phyloP scores from a whole-genome alignment of 2,329 filamentous ascomycete genomes.

The Colletotrichum siamense region DNA sequence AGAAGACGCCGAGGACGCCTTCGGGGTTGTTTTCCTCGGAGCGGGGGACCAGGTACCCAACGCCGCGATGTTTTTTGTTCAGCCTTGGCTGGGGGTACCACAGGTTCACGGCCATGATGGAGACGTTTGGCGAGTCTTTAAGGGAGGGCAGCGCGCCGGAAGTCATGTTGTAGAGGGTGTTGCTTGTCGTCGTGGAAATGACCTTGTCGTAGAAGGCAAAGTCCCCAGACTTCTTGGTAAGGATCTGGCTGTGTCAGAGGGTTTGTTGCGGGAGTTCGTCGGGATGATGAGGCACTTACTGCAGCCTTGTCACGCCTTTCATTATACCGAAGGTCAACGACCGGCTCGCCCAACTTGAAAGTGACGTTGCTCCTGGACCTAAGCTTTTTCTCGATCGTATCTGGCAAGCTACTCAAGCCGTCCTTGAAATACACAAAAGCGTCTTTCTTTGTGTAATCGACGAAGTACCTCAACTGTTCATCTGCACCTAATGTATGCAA shows the following conservation, averaged over 20 bases:
- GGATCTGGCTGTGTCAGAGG: slow-evolving; percentile 32
- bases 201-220: slow-evolving; percentile 57
- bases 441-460: slow-evolving; percentile 8
- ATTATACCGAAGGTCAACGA: slow-evolving; percentile 52
- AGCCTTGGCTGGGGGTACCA: slow-evolving; percentile 75
- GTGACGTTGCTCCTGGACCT: slow-evolving; percentile 61
- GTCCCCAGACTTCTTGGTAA: slow-evolving; percentile 24
- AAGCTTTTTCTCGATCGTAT: slow-evolving; percentile 58
- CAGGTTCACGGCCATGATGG: slow-evolving; percentile 91
- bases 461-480: slow-evolving; percentile 23
- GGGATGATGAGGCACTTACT: slow-evolving; percentile 35
- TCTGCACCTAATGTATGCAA: slow-evolving; percentile 28
- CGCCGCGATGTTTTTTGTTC: slow-evolving; percentile 68
- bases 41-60: slow-evolving; percentile 90
- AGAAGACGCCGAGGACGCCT: slow-evolving; percentile 87
- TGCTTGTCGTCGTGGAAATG: slow-evolving; percentile 67
- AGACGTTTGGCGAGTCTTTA: slow-evolving; percentile 67
- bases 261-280: not conserved
- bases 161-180: slow-evolving; percentile 45
- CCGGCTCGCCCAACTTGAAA: slow-evolving; percentile 54
- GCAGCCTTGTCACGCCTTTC: slow-evolving; percentile 40
- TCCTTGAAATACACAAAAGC: slow-evolving; percentile 49
- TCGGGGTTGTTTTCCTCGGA: slow-evolving; percentile 81
- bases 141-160: slow-evolving; percentile 51
- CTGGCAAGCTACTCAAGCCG: slow-evolving; percentile 69